Base-by-base conservation (phyloP, 176 grass and related monocot species). In the Triticum monococcum region DNA sequence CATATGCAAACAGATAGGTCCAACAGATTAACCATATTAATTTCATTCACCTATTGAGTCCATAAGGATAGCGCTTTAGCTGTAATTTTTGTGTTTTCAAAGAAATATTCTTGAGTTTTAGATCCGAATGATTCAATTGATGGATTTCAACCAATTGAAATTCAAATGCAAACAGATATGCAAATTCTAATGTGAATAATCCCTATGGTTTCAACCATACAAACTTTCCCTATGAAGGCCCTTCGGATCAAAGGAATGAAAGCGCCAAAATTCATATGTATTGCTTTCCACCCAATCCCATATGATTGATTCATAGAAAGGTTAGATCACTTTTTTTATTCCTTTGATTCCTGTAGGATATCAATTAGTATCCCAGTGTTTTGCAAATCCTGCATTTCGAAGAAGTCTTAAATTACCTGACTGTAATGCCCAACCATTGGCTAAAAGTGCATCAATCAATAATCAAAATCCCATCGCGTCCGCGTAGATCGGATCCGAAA, bases 401-500 rank as follows among this genome's bases (percentile, higher is more conserved):
- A 24, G n/a, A 22, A 45, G 26, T 9, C 10, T 32, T 23, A 63
- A 25, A 36, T 25, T 63, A 41, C 75, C 23, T 72, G 11, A 64
- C 2, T 57, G 72, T 24, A 48, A 66, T 4, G 38, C 38, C 25
- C 20, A 7, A 20, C 40, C 63, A 73, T 75, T 38, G 67, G 16
- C 18, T 37, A 84, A 22, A 66, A 25, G 22, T 45, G 64, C 38
- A 77, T 61, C 8, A 38, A 38, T 38, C 57, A 28, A 82, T 60
- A 73, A 46, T 20, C 20, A 64, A 33, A 43, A 45, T 50, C 48
- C 7, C 50, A 81, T 28, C 22, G 12, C 59, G 65, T 66, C 17
- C 16, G 26, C 59, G 62, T 68, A 88, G 77, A 91, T 91, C 86
- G 63, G 81, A 85, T 91, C 81, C 31, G 18, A 26, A 74, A 87